A percentile compares a stretch with the other conserved stretches of the same genome.
These are phyloP conservation scores for Colletotrichum lini DNA, from an alignment of 2,329 filamentous ascomycete genomes.

Conservation along the genomic window DNA sequence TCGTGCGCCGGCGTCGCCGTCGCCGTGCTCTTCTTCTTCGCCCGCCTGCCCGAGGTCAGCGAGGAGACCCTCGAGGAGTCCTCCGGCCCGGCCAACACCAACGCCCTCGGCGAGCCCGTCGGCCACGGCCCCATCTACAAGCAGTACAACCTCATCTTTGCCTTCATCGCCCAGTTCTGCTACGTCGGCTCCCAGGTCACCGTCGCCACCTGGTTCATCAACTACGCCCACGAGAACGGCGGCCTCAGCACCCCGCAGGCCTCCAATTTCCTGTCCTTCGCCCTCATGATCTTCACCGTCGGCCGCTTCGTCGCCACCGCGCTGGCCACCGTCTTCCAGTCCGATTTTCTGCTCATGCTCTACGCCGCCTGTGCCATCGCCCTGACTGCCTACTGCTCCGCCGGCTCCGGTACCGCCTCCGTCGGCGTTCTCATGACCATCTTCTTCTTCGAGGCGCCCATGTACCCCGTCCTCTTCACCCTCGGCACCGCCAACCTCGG, in stretches of 20 bases:
- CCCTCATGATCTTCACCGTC: slow-evolving; percentile 61
- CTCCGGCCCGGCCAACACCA: slow-evolving; percentile 46
- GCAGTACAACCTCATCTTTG: slow-evolving; percentile 84
- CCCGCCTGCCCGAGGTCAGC: slow-evolving; percentile 79
- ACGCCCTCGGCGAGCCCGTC: slow-evolving; percentile 6
- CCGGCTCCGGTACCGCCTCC: slow-evolving; percentile 63
- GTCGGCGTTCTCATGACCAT: slow-evolving; percentile 69
- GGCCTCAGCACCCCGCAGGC: slow-evolving; percentile 58
- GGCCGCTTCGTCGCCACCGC: slow-evolving; percentile 69
- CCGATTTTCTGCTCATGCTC: slow-evolving; percentile 39
- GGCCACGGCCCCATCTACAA: slow-evolving; percentile 74
- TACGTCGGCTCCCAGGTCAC: slow-evolving; percentile 82
- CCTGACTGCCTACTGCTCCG: slow-evolving; percentile 32
- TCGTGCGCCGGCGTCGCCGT: slow-evolving; percentile 79
- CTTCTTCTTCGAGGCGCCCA: slow-evolving; percentile 71
- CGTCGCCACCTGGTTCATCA: slow-evolving; percentile 79
- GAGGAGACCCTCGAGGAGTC: slow-evolving; percentile 55
- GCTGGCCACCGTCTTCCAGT: slow-evolving; percentile 65
- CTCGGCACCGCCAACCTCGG: slow-evolving; percentile 74
- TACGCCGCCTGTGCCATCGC: slow-evolving; percentile 64
- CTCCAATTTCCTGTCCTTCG: slow-evolving; percentile 46
- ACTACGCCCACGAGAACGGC: slow-evolving; percentile 72
- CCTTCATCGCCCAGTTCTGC: slow-evolving; percentile 83
- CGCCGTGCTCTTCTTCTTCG: slow-evolving; percentile 76
- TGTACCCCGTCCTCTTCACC: slow-evolving; percentile 72